Base-by-base conservation (phyloP, 768 basidiomycete genomes). In the Clavaria fumosa region DNA sequence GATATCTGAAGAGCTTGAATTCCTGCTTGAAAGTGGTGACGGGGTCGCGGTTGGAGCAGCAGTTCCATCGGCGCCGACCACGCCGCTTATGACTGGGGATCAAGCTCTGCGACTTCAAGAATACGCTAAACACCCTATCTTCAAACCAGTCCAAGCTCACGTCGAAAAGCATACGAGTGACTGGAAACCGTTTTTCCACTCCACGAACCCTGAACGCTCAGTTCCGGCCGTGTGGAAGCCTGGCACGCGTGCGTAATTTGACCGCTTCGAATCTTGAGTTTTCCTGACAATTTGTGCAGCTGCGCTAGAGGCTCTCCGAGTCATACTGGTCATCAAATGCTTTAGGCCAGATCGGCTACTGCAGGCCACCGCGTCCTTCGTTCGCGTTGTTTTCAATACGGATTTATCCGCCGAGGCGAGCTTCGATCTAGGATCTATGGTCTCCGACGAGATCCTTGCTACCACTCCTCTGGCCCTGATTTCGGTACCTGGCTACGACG, bases 401-500 rank as follows among this genome's bases (percentile, higher is more conserved):
- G 86, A 93, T 46, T 63, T 96, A n/a, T 68, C 82, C 11, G 57
- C 62, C 7, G 71, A 80, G 53, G 69, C 86, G 1, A 69, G 64
- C 31, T 85, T 77, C 52, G 81, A 90, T 38, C 71, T 99, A 19
- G 67, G 69, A 14, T 54, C 58, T 6, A 79, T 96, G 63, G 86
- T 96, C 19, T 47, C 65, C 5, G 69, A 81, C 48, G 89, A 97
- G 52, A 71, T 90, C 22, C 67, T 71, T 3, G 69, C 89, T 2
- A 66, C 71, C 3, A 86, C 86, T 0, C 91, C 95, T 1, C 61
- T 97, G 18, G 84, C 89, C 3, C 63, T 99, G 34, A 74, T 90
- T 21, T 96, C 93, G 4, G 89, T 99, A 3, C 76, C 86, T 2
- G 95, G 95, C 11, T 93, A 95, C 51, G 95, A 99, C 53, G 95